These are phyloP conservation scores for Hemileia vastatrix DNA, from an alignment of 1,284 basidiomycete species.

Conservation along the genomic window DNA sequence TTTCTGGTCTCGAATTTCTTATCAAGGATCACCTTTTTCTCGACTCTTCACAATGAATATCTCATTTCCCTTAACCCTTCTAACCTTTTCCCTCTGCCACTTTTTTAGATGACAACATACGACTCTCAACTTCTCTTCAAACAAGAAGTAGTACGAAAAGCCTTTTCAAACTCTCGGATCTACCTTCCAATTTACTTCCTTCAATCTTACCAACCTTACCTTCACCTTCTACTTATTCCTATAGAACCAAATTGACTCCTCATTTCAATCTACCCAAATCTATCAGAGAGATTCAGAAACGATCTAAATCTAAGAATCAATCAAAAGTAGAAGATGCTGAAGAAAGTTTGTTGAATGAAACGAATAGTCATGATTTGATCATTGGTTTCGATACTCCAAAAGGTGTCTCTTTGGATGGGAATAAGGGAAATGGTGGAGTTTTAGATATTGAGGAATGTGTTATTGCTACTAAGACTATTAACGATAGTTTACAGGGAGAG, in stretches of 20 bases:
- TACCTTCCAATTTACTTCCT: constrained; percentile 57
- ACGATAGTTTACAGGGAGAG: constrained; percentile 57
- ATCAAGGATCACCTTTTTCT: neutral
- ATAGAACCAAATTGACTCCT: constrained; percentile 93
- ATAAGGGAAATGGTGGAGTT: constrained; percentile 62
- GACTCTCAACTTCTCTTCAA: constrained; percentile 7
- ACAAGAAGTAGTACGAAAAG: constrained; percentile 47
- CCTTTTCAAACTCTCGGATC: constrained; percentile 58
- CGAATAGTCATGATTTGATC: constrained; percentile 57
- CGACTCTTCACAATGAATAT: constrained; percentile 46
- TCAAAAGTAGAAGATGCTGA: constrained; percentile 45
- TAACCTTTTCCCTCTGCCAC: constrained; percentile 22
- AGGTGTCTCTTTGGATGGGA: constrained; percentile 44
- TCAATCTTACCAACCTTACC: constrained; percentile 63
- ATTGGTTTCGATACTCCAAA: constrained; percentile 89
- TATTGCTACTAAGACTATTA: constrained; percentile 74
- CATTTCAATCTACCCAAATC: constrained; percentile 76
- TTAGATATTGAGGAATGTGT: constrained; percentile 97
- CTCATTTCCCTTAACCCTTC: constrained; percentile 48
- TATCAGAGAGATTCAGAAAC: constrained; percentile 25
- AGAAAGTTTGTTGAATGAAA: constrained; percentile 38
- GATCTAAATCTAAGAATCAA: constrained; percentile 31
- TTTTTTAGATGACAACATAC: constrained; percentile 13
- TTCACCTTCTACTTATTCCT: constrained; percentile 77
- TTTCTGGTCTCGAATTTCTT: neutral